phyloP scores from a whole-genome alignment of 495 filamentous ascomycete species.

The Neurospora discreta region DNA sequence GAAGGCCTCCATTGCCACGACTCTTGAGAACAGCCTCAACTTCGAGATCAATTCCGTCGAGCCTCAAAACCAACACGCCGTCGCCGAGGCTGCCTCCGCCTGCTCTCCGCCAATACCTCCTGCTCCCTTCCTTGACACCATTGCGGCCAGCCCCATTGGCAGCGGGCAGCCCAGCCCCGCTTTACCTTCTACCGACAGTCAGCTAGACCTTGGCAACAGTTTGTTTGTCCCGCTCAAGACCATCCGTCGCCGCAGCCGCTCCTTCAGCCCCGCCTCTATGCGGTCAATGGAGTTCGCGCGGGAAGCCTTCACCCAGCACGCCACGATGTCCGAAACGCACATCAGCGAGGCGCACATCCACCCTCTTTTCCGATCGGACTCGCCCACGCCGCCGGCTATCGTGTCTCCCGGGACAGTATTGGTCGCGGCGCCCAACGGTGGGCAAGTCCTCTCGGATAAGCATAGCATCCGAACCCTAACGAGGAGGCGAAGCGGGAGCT shows the following conservation, averaged over 20 bases:
- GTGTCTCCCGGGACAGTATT: constrained; percentile 60
- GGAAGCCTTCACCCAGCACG: constrained; percentile 23
- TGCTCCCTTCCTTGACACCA: constrained; percentile 44
- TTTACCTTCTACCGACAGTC: not conserved
- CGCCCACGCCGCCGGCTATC: constrained; percentile 56
- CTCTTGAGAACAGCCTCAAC: constrained; percentile 48
- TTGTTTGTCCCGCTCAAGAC: constrained; percentile 22
- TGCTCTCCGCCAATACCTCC: constrained; percentile 1
- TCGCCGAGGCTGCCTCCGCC: constrained; percentile 35
- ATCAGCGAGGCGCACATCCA: constrained; percentile 77
- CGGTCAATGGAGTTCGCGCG: constrained; percentile 16
- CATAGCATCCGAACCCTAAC: constrained; percentile 43
- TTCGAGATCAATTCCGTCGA: constrained; percentile 56
- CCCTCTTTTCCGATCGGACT: constrained; percentile 70
- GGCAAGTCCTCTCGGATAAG: constrained; percentile 51
- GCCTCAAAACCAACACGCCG: constrained; percentile 43
- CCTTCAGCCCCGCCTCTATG: constrained; percentile 30
- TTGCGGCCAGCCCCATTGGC: constrained; percentile 45
- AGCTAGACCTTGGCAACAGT: not conserved
- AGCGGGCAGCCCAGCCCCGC: constrained; percentile 41
- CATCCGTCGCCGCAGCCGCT: constrained; percentile 33
- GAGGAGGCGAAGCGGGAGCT: constrained; percentile 56
- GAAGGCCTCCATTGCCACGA: constrained; percentile 1
- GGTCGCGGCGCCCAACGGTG: constrained; percentile 57
- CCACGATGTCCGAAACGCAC: constrained; percentile 44